phyloP scores from a whole-genome alignment of 208 protist genomes.

The Dictyostelium gargantuum region DNA sequence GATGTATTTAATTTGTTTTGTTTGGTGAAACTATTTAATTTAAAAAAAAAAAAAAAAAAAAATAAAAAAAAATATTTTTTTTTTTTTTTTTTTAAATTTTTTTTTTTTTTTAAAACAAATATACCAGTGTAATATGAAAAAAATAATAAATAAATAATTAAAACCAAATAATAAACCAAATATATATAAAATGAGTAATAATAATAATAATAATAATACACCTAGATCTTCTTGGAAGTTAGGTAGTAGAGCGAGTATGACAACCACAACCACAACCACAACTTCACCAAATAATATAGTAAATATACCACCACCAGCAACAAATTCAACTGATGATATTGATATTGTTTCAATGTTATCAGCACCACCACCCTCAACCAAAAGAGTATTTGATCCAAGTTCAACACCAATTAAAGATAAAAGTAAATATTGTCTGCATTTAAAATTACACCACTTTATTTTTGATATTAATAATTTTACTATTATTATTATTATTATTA shows the following conservation, averaged over 20 bases:
- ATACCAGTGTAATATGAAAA: too few species aligned
- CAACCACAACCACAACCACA: neutral
- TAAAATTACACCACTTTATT: neutral
- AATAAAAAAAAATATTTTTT: too few species aligned
- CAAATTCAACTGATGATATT: neutral
- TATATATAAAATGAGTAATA: neutral
- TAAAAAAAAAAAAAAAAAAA: too few species aligned
- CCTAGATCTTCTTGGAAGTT: neutral
- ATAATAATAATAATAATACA: neutral
- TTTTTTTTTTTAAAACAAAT: too few species aligned
- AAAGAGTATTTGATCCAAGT: slow-evolving; percentile 44
- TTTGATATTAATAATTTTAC: too few species aligned
- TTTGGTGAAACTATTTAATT: too few species aligned
- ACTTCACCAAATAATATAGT: neutral
- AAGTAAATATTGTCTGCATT: neutral
- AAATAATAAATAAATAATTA: too few species aligned
- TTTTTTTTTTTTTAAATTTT: too few species aligned
- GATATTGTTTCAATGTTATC: slow-evolving; percentile 35
- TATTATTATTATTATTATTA: too few species aligned
- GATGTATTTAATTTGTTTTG: too few species aligned
- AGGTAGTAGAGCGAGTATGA: neutral
- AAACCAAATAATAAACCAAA: too few species aligned
- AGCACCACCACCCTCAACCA: slow-evolving; percentile 34
- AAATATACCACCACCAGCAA: neutral
- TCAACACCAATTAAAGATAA: neutral